Base-by-base conservation (phyloP, 768 basidiomycete genomes). In the Pulveroboletus ravenelii region DNA sequence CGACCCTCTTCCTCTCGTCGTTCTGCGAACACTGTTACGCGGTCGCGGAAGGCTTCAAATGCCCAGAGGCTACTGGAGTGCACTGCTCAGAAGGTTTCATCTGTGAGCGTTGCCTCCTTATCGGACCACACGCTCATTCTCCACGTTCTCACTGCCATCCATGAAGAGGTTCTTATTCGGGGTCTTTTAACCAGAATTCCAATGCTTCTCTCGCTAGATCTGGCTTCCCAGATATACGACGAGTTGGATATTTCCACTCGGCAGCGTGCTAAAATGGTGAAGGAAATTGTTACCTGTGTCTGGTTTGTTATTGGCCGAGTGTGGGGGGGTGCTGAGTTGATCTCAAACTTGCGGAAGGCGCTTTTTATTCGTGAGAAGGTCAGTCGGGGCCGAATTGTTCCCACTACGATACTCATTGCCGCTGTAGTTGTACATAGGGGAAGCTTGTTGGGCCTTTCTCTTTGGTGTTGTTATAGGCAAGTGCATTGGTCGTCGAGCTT, bases 361-460 rank as follows among this genome's bases (percentile, higher is more conserved):
- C 77, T 94, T 6, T 81, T 97, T 58, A 78, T 97, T 60, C 86
- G 93, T 62, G 92, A 94, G 73, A 83, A 79, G 73, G 87, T 86
- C 47, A 38, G 72, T 48, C 31, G 65, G n/a, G 20, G 30, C 13
- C 10, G 6, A 15, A 9, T 15, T 10, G 15, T 25, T 2, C 46
- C 17, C 17, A 6, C 5, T 12, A 8, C 10, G 34, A 37, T 46
- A 12, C 54, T 67, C 40, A 62, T 48, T 41, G 2, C 23, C 7
- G 9, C 18, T 34, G 13, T 32, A 90, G 80, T 69, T 95, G 23
- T 97, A 96, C 66, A 84, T 97, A 51, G 96, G 96, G 53, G 96
- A 99, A 77, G 93, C 96, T 13, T 89, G 89, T 57, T 90, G 91
- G 82, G 93, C 95, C 1, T 96, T 96, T 60, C 65, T 95, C 31